Conservation (phyloP, 2,329 filamentous ascomycete genomes). For the Coleophoma crateriformis region DNA sequence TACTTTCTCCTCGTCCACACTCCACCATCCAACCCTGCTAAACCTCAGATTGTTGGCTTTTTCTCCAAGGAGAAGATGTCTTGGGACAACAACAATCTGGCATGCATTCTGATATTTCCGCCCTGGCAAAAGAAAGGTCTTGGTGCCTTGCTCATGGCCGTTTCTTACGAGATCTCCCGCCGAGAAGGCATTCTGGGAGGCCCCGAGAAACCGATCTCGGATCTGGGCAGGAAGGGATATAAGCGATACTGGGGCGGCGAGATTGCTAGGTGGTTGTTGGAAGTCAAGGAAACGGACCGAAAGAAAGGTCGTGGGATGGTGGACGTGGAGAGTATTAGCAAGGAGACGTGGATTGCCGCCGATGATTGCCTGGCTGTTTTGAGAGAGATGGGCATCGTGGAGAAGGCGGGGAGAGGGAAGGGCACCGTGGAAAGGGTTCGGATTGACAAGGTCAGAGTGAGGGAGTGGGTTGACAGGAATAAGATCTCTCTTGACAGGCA, state of each 20-base stretch:
- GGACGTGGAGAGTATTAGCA: constrained; percentile 66
- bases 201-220: constrained; percentile 88
- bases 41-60: constrained; percentile 74
- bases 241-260: constrained; percentile 81
- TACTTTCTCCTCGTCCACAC: constrained; percentile 89
- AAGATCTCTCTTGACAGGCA: constrained; percentile 65
- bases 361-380: constrained; percentile 80
- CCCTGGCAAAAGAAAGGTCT: constrained; percentile 91
- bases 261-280: constrained; percentile 64
- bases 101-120: constrained; percentile 92
- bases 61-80: constrained; percentile 99
- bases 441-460: constrained; percentile 45
- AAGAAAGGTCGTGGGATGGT: constrained; percentile 36
- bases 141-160: constrained; percentile 83
- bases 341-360: constrained; percentile 73
- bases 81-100: constrained; percentile 97
- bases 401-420: constrained; percentile 45
- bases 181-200: constrained; percentile 81
- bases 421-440: constrained; percentile 39
- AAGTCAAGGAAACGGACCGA: constrained; percentile 13
- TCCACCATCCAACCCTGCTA: constrained; percentile 32
- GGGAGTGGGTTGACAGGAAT: constrained; percentile 62
- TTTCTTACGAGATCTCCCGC: constrained; percentile 86
- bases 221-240: constrained; percentile 79
- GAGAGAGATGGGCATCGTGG: constrained; percentile 71